phyloP scores from a whole-genome alignment of 176 grass and related monocot species.

The maize (Zea mays) region Zm-B73-REFERENCE-NAM-5.0 NC_050098.1:184395501-184396000 shows the following conservation, averaged over 20 bases:
- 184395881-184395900: neutral
- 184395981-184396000: neutral
- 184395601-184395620: neutral
- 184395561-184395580: neutral
- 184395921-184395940: neutral
- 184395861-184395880: neutral
- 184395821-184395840: neutral
- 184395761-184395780: no score
- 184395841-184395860: neutral
- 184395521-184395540: neutral
- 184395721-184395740: neutral
- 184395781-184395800: no score
- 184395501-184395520: neutral
- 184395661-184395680: neutral
- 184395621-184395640: neutral
- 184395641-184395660: no score
- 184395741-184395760: neutral
- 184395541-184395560: conserved; percentile 12
- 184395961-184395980: neutral
- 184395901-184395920: conserved; percentile 11
- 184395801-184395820: neutral
- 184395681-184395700: neutral
- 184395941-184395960: neutral
- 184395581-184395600: neutral
- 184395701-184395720: neutral